phyloP scores from a whole-genome alignment of 176 grass and related monocot species.

The Tuctoria greenei region DNA sequence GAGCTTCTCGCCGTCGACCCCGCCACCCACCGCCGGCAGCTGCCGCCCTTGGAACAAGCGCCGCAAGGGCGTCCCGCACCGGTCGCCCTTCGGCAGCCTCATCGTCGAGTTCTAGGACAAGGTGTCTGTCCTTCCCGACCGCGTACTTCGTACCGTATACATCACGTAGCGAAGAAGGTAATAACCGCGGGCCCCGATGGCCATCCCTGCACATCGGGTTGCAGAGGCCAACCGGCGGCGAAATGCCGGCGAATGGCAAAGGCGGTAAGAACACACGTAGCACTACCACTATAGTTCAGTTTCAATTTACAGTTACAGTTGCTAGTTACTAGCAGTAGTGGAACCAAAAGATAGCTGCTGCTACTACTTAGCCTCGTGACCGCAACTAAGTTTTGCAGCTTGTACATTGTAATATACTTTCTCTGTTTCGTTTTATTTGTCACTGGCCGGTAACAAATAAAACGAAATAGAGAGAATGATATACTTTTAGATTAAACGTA shows the following conservation, averaged over 20 bases:
- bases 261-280: constrained; percentile 22
- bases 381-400: constrained; percentile 42
- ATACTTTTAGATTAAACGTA: constrained; percentile 21
- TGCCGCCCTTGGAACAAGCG: constrained; percentile 59
- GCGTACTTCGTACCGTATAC: background rate
- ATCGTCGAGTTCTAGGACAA: constrained; percentile 51
- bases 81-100: constrained; percentile 81
- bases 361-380: constrained; percentile 14
- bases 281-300: background rate
- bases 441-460: too few relatives aligned
- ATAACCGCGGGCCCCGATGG: constrained; percentile 1
- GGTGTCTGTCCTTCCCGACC: background rate
- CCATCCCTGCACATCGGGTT: too few relatives aligned
- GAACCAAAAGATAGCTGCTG: background rate
- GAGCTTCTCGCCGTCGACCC: constrained; percentile 64
- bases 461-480: too few relatives aligned
- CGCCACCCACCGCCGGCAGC: constrained; percentile 18
- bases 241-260: constrained; percentile 19
- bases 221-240: constrained; percentile 13
- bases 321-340: constrained; percentile 13
- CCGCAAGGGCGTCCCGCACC: constrained; percentile 88
- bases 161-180: constrained; percentile 40
- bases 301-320: constrained; percentile 36
- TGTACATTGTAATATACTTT: constrained; percentile 38
- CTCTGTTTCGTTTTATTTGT: too few relatives aligned